phyloP scores from a whole-genome alignment of 805 yeast species.

The Kurtzmaniella cleridarum region DNA sequence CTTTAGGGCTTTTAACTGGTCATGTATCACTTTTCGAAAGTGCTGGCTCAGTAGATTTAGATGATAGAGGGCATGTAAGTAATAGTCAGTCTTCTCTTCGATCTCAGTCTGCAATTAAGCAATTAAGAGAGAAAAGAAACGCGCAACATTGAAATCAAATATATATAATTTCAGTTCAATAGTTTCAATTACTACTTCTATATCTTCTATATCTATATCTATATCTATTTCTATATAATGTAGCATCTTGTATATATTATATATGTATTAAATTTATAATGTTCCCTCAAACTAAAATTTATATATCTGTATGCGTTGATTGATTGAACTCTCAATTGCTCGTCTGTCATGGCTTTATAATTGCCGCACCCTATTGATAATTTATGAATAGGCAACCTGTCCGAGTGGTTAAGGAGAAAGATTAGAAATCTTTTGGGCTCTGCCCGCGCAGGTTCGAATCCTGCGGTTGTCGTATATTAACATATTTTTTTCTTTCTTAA shows the following conservation, averaged over 20 bases:
- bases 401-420: constrained; percentile 69
- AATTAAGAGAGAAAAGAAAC: not conserved
- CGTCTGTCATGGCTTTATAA: too few species aligned
- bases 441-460: constrained; percentile 69
- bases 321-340: too few species aligned
- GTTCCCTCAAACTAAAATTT: too few species aligned
- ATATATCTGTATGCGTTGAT: too few species aligned
- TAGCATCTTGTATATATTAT: too few species aligned
- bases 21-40: constrained; percentile 72
- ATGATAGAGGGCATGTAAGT: constrained; percentile 68
- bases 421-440: constrained; percentile 50
- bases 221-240: too few species aligned
- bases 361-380: too few species aligned
- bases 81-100: constrained; percentile 40
- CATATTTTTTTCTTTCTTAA: constrained; percentile 9
- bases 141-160: not conserved
- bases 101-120: constrained; percentile 32
- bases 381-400: constrained; percentile 31
- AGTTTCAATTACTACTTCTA: too few species aligned
- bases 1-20: constrained; percentile 76
- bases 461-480: constrained; percentile 62
- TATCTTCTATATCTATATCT: not conserved
- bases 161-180: too few species aligned
- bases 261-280: too few species aligned
- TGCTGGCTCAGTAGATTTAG: constrained; percentile 69